Evolutionary conservation across 31 red algal genomes (phyloP), one percentile per base, ranked within the genome.

Genomic region (Asparagopsis taxiformis): DNA sequence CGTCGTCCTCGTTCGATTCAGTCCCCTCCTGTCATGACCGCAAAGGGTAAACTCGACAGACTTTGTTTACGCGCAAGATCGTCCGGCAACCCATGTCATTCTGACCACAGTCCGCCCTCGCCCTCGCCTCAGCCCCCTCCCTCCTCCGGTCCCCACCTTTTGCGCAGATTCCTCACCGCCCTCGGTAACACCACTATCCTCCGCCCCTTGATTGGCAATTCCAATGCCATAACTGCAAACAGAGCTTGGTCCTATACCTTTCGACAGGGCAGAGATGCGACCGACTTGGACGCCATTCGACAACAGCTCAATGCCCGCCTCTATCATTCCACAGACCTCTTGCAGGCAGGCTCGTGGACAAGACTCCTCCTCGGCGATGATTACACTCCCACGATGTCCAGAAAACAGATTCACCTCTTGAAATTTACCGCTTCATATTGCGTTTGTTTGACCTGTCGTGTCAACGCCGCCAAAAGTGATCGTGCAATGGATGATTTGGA

Each of bases 351-450:
- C 6, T 31, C 52, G n/a, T 73, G 69, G 69, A 73, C 48, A 19
- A 29, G 69, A 41, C 31, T 73, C 22, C 41, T 73, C 1, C 69
- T 73, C 6, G 69, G 69, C 41, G 69, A 73, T 11, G 69, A 73
- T 37, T 73, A 41, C 32, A 59, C 30, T 17, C 1, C 53, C 1
- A 41, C 50, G 23, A 50, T 53, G 19, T 73, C 69, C 5, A 73
- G 41, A 52, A 73, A 58, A 35, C 69, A 73, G 53, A 41, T 52
- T 21, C 69, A 73, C 41, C 21, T 37, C 28, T 25, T 73, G 1
- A 59, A 22, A 59, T 73, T 73, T 43, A 33, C 35, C 1, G 35
- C 59, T 16, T 20, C 69, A 2, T 73, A 59, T 26, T 73, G 69
- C 51, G 31, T 57, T 3, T 73, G 69, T 43, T 16, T 73, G 33